Evolutionary conservation across 352 stramenopile species (phyloP), one percentile per base, ranked within the genome.

Genomic region (Globisporangium paddicum): DNA sequence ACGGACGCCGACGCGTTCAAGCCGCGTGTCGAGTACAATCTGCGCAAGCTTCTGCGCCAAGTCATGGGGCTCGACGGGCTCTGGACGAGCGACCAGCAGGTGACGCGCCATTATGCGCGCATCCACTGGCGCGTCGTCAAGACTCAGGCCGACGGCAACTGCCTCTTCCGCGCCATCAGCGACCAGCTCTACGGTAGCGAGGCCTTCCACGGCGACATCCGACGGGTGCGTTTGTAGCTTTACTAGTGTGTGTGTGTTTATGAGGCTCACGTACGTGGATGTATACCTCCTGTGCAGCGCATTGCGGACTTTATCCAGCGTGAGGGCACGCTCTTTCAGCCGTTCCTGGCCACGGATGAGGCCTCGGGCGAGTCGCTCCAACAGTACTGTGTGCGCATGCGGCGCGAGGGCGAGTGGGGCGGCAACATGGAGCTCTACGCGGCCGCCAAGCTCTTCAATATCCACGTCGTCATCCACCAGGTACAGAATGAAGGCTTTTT

Each of bases 361-460:
- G 37, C n/a, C 11, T 30, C 57, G 16, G 37, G 14, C 3, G 64
- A 68, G 55, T 45, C 60, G 0, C 26, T 62, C 4, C 26, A 21
- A 26, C 60, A 72, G 59, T 89, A 87, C 48, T 84, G 71, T 60
- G 55, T 5, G 41, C 75, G 77, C 34, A 78, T 89, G 75, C 58
- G 57, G 8, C 47, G 72, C 8, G 67, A 82, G 41, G 79, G 75
- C 19, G 66, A 79, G 47, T 87, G 75, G 79, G 79, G 79, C 13
- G 79, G 79, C 49, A 81, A 87, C 57, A 63, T 71, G 14, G 79
- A 89, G 62, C 58, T 89, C 32, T 89, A 75, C 61, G 77, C 75
- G 8, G 75, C 75, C 1, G 74, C 79, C 26, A 73, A 62, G 46
- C 67, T 81, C 32, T 87, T 86, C 53, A 77, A 83, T 52, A 67